Evolutionary conservation across 225 moss, liverwort and hornwort species (phyloP).

Genomic region (Pleurozium schreberi): DNA sequence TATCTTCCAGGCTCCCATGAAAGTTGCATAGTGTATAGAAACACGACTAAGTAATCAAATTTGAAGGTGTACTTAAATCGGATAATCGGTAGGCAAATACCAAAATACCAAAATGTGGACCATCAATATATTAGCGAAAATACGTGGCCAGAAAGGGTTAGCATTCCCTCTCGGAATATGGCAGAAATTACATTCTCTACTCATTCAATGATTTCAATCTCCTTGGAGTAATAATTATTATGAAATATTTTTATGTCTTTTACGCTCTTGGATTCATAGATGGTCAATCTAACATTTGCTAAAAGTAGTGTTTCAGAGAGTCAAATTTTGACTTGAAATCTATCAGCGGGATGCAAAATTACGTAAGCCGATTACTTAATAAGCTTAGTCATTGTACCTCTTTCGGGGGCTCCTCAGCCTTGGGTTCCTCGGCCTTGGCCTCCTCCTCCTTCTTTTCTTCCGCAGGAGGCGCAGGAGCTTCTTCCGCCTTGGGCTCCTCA

Average conservation of each 20-base stretch:
- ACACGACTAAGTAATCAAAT: no score
- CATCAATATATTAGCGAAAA: background rate
- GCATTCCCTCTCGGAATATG: background rate
- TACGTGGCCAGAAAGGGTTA: background rate
- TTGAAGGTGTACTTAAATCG: no score
- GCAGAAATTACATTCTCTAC: background rate
- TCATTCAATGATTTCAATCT: background rate
- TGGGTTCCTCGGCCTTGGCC: conserved; percentile 1
- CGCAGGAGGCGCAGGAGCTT: background rate
- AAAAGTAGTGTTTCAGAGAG: background rate
- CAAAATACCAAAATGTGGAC: background rate
- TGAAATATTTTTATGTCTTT: background rate
- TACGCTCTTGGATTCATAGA: background rate
- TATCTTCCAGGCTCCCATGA: background rate
- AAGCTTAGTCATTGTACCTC: background rate
- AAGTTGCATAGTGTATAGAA: background rate
- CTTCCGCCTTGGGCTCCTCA: conserved; percentile 1
- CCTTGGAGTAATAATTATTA: no score
- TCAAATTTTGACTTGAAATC: background rate
- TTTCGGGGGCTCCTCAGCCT: background rate
- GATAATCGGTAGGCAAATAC: no score
- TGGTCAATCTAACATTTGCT: background rate
- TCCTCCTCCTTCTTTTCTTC: conserved; percentile 11
- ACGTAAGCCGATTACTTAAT: no score
- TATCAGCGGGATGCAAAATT: background rate